phyloP scores from a whole-genome alignment of 192 early-diverging fungal species.

The Backusella liffmaniae region DNA sequence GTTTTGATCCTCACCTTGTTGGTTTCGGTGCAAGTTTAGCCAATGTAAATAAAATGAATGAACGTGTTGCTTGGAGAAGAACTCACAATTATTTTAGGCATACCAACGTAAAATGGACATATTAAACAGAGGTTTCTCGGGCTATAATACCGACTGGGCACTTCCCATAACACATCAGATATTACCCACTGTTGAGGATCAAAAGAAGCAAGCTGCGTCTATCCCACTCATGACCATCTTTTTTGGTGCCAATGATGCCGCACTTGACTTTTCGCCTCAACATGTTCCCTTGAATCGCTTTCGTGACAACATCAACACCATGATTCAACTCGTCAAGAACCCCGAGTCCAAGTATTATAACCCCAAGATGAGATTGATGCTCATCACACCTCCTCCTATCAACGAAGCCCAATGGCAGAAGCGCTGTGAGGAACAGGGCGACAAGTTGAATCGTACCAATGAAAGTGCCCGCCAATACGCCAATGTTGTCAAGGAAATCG shows the following conservation, averaged over 20 bases:
- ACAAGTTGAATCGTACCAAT: slow-evolving; percentile 36
- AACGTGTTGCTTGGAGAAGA: background rate
- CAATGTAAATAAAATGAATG: slow-evolving; percentile 17
- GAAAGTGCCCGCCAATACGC: slow-evolving; percentile 52
- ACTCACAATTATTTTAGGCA: slow-evolving; percentile 38
- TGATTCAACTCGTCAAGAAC: slow-evolving; percentile 57
- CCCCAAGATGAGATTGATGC: slow-evolving; percentile 59
- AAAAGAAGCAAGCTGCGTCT: slow-evolving; percentile 18
- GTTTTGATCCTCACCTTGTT: slow-evolving; percentile 26
- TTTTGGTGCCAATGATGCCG: slow-evolving; percentile 84
- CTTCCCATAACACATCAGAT: slow-evolving; percentile 53
- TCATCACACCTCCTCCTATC: slow-evolving; percentile 72
- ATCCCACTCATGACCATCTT: slow-evolving; percentile 69
- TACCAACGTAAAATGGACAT: slow-evolving; percentile 76
- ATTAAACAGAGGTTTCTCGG: slow-evolving; percentile 79
- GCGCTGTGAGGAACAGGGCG: slow-evolving; percentile 28
- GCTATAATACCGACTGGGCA: slow-evolving; percentile 67
- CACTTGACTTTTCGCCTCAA: slow-evolving; percentile 43
- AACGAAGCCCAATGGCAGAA: slow-evolving; percentile 52
- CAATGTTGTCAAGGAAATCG: slow-evolving; percentile 41
- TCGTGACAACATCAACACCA: slow-evolving; percentile 53
- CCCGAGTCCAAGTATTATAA: slow-evolving; percentile 52
- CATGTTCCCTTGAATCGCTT: slow-evolving; percentile 65
- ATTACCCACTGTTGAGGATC: slow-evolving; percentile 41
- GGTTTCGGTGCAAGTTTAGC: slow-evolving; percentile 23